Evolutionary conservation across 441 rosid genomes (phyloP).

Genomic region (Theobroma grandiflorum): DNA sequence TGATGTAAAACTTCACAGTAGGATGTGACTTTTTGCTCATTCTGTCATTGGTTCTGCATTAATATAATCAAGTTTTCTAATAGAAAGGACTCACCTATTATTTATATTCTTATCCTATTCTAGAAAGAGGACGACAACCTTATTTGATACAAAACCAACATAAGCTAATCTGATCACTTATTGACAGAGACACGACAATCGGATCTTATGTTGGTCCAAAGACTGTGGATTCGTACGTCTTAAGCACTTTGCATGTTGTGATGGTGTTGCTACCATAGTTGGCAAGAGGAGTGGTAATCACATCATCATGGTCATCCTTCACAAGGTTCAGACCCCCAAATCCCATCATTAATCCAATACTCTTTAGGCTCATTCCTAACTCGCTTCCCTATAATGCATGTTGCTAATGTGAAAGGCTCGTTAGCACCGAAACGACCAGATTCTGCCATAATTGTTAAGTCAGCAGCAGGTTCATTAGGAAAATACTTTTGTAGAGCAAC

Average conservation of each 20-base stretch:
- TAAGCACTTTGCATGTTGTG: neutral
- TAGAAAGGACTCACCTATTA: no score
- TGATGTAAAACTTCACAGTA: no score
- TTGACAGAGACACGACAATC: neutral
- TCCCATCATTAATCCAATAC: slow-evolving; percentile 50
- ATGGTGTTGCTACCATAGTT: neutral
- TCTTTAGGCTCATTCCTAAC: slow-evolving; percentile 39
- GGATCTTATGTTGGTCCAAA: slow-evolving; percentile 48
- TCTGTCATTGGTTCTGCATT: no score
- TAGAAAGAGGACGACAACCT: no score
- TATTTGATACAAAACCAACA: no score
- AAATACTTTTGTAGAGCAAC: slow-evolving; percentile 34
- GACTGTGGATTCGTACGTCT: slow-evolving; percentile 33
- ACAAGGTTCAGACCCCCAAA: slow-evolving; percentile 42
- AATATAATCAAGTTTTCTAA: no score
- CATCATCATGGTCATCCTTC: slow-evolving; percentile 29
- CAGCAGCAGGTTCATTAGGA: neutral
- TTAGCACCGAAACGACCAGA: slow-evolving; percentile 44
- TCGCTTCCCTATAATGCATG: slow-evolving; percentile 40
- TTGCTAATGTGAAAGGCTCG: slow-evolving; percentile 37
- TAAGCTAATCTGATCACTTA: no score
- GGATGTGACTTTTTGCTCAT: no score
- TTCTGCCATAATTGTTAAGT: no score
- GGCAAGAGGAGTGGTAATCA: slow-evolving; percentile 34
- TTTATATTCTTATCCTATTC: no score